Conservation (phyloP, 768 basidiomycete genomes). For the Trichaptum fuscoviolaceum region DNA sequence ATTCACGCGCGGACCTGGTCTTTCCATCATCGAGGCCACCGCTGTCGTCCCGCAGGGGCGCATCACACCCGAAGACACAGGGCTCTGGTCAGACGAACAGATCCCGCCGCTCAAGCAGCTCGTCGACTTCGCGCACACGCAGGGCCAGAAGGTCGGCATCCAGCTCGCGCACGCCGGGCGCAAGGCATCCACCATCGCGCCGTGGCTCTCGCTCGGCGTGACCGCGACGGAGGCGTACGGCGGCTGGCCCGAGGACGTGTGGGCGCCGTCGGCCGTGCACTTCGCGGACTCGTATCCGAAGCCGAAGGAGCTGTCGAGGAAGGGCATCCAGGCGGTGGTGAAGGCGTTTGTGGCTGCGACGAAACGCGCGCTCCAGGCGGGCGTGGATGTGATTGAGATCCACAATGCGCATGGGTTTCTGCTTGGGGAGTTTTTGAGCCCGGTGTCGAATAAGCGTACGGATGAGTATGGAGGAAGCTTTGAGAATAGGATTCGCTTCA, state of each 20-base stretch:
- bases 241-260: constrained; percentile 48
- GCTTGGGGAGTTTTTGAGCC: constrained; percentile 52
- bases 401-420: constrained; percentile 65
- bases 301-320: constrained; percentile 52
- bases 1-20: constrained; percentile 47
- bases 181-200: constrained; percentile 61
- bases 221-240: constrained; percentile 32
- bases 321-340: constrained; percentile 53
- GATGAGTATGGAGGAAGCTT: constrained; percentile 70
- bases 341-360: constrained; percentile 49
- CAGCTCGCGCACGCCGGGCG: constrained; percentile 76
- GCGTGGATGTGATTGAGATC: constrained; percentile 58
- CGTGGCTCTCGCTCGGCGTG: constrained; percentile 45
- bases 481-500: constrained; percentile 61
- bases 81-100: constrained; percentile 62
- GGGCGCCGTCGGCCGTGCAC: constrained; percentile 49
- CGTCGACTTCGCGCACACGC: constrained; percentile 68
- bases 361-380: constrained; percentile 49
- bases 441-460: constrained; percentile 53
- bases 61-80: constrained; percentile 62
- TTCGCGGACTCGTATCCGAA: constrained; percentile 37
- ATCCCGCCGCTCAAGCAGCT: constrained; percentile 40
- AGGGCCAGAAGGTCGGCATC: constrained; percentile 63
- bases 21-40: constrained; percentile 62
- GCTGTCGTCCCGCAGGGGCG: constrained; percentile 56